Conservation (phyloP, 306 rosid species). For the Cicer bijugum region DNA sequence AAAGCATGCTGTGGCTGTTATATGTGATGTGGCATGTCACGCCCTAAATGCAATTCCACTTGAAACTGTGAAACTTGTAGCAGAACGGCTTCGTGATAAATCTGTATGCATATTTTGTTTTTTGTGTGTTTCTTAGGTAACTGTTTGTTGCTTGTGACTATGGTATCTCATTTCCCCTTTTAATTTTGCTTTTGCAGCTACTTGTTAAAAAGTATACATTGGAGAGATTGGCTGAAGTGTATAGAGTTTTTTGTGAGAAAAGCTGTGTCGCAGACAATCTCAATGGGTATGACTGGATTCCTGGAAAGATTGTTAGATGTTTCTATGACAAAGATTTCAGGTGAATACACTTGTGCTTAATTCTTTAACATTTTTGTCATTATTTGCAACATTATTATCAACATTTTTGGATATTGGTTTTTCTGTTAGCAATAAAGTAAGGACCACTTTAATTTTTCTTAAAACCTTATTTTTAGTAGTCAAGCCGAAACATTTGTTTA, state of each 20-base stretch:
- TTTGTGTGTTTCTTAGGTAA: conserved; percentile 7
- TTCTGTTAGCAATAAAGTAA: conserved; percentile 32
- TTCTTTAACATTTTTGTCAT: conserved; percentile 3
- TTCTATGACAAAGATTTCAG: conserved; percentile 96
- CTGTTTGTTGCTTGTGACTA: conserved; percentile 32
- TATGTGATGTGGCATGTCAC: conserved; percentile 86
- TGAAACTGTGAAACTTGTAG: conserved; percentile 88
- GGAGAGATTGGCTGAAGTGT: conserved; percentile 91
- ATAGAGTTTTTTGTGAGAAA: conserved; percentile 68
- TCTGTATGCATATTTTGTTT: conserved; percentile 65
- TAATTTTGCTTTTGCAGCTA: conserved; percentile 62
- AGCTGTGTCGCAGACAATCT: conserved; percentile 54
- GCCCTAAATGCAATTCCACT: conserved; percentile 66
- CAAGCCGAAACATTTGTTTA: not conserved
- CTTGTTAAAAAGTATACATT: conserved; percentile 91
- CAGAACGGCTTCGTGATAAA: conserved; percentile 97
- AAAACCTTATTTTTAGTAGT: not conserved
- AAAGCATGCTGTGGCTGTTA: conserved; percentile 93
- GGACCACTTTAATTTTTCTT: not conserved
- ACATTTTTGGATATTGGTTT: conserved; percentile 22
- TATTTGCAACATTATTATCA: not conserved
- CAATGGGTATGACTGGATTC: conserved; percentile 80
- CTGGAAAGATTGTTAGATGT: conserved; percentile 92
- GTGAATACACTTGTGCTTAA: conserved; percentile 50
- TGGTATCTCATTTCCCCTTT: conserved; percentile 41